A percentile compares a stretch with the other conserved stretches of the same genome.
Conservation (phyloP, 1,139 yeast genomes). For the Diutina pseudorugosa region DNA sequence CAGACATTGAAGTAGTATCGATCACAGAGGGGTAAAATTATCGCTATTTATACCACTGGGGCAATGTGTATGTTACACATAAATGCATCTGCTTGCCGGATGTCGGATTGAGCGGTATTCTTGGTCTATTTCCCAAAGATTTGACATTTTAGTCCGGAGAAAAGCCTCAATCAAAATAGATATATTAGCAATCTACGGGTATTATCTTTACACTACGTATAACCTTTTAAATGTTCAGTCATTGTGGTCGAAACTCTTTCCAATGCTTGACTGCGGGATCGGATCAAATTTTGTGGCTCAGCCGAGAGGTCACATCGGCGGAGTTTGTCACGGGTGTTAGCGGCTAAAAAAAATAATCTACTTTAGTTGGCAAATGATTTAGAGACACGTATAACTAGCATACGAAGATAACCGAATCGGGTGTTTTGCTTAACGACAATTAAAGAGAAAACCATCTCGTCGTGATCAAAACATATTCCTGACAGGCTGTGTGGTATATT, state of each 20-base stretch:
- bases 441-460: too few relatives aligned
- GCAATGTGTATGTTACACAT: not conserved
- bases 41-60: not conserved
- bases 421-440: not conserved
- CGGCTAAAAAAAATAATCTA: not conserved
- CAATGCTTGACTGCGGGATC: not conserved
- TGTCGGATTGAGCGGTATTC: not conserved
- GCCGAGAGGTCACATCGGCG: not conserved
- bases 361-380: not conserved
- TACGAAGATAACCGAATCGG: not conserved
- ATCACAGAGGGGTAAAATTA: not conserved
- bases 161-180: too few relatives aligned
- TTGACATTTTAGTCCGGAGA: too few relatives aligned
- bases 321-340: not conserved
- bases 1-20: not conserved
- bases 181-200: too few relatives aligned
- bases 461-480: too few relatives aligned
- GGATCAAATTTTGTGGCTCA: not conserved
- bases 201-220: too few relatives aligned
- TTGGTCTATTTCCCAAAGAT: too few relatives aligned
- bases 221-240: too few relatives aligned
- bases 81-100: not conserved
- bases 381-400: not conserved
- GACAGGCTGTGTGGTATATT: too few relatives aligned
- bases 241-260: too few relatives aligned